Evolutionary conservation across 441 rosid species (phyloP).

Genomic region (Arabidopsis hybrid): DNA sequence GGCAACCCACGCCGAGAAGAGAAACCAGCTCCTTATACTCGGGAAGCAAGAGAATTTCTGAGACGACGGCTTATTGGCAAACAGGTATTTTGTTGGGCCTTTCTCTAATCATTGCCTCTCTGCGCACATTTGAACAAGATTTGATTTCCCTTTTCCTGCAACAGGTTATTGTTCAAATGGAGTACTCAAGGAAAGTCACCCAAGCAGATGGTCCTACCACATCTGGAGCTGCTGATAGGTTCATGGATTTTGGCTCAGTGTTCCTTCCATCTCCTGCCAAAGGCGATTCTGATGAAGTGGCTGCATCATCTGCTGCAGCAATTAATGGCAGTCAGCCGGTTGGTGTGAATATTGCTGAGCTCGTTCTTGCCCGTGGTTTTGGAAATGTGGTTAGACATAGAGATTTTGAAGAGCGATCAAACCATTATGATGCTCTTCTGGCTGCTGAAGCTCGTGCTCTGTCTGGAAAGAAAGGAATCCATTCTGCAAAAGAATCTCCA

Average conservation of each 20-base stretch:
- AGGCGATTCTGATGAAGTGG: conserved; percentile 66
- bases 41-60: conserved; percentile 86
- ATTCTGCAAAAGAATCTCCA: conserved; percentile 83
- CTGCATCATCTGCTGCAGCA: conserved; percentile 55
- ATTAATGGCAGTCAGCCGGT: conserved; percentile 55
- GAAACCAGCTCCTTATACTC: conserved; percentile 89
- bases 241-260: conserved; percentile 94
- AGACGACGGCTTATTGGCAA: conserved; percentile 82
- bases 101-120: background rate
- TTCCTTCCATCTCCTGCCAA: conserved; percentile 69
- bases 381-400: conserved; percentile 85
- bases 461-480: conserved; percentile 76
- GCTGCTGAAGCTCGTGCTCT: conserved; percentile 92
- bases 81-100: conserved; percentile 55
- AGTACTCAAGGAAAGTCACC: conserved; percentile 83
- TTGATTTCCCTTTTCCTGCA: conserved; percentile 10
- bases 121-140: background rate
- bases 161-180: conserved; percentile 94
- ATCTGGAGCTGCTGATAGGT: conserved; percentile 69
- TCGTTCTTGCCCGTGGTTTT: conserved; percentile 78
- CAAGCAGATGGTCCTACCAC: conserved; percentile 63
- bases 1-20: conserved; percentile 90
- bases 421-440: conserved; percentile 86
- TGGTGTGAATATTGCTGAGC: conserved; percentile 81
- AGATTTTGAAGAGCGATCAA: conserved; percentile 98